Conservation (phyloP, 2,329 filamentous ascomycete genomes). For the Pyricularia sp. region DNA sequence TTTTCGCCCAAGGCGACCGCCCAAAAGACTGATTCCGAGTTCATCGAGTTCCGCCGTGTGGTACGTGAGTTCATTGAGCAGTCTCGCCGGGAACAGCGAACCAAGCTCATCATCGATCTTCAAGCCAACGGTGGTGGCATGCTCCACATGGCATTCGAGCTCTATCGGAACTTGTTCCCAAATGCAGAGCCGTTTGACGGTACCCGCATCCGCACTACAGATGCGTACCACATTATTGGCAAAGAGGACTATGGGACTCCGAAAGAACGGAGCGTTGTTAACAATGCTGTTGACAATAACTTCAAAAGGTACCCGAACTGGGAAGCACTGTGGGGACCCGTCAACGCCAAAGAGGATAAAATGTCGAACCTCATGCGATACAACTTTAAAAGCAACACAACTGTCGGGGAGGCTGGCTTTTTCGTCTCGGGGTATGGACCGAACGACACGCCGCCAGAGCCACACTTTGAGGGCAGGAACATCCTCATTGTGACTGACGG, state of each 20-base stretch:
- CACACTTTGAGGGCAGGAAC: slow-evolving; percentile 7
- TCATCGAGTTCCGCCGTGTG: slow-evolving; percentile 26
- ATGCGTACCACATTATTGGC: slow-evolving; percentile 1
- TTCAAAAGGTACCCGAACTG: not conserved
- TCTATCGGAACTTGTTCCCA: slow-evolving; percentile 49
- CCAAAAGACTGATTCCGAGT: slow-evolving; percentile 17
- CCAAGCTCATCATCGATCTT: slow-evolving; percentile 50
- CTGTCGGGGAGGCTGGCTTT: slow-evolving; percentile 8
- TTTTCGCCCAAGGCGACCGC: slow-evolving; percentile 13
- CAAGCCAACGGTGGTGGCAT: slow-evolving; percentile 49
- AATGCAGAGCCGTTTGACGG: slow-evolving; percentile 17
- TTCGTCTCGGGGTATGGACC: slow-evolving; percentile 6
- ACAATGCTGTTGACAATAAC: slow-evolving; percentile 2
- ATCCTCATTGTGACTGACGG: slow-evolving; percentile 16
- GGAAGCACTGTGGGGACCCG: not conserved
- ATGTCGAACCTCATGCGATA: slow-evolving; percentile 6
- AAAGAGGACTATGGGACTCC: slow-evolving; percentile 1
- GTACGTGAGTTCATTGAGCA: slow-evolving; percentile 23
- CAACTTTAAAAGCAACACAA: slow-evolving; percentile 9
- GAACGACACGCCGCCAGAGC: slow-evolving; percentile 3
- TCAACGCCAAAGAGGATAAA: slow-evolving; percentile 1
- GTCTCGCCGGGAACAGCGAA: slow-evolving; percentile 39
- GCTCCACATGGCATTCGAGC: slow-evolving; percentile 50
- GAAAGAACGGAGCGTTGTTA: slow-evolving; percentile 1
- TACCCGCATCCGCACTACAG: slow-evolving; percentile 1